Percentiles rank a stretch among this genome's conserved stretches.
Evolutionary conservation across 202 grass and related monocot genomes (phyloP).

Genomic region (Zizania palustris): DNA sequence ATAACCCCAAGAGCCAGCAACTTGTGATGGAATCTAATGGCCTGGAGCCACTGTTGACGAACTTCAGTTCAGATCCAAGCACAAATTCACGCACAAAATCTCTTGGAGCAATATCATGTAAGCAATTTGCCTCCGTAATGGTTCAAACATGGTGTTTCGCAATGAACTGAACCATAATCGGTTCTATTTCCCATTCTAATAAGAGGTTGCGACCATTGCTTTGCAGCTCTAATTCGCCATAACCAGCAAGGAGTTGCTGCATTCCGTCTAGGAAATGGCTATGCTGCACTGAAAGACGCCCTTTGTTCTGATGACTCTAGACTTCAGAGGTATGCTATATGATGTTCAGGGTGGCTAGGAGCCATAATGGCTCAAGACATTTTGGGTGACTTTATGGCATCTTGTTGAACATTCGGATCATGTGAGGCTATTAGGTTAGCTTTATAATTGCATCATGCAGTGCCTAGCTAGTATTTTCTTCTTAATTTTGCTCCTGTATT

Average conservation of each 20-base stretch:
- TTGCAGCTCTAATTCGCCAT: slow-evolving; percentile 75
- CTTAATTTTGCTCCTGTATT: background rate
- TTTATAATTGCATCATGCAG: background rate
- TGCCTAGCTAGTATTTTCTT: background rate
- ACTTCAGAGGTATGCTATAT: slow-evolving; percentile 67
- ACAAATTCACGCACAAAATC: slow-evolving; percentile 76
- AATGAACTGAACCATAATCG: background rate
- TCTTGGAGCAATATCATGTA: slow-evolving; percentile 91
- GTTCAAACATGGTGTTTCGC: background rate
- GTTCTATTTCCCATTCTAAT: slow-evolving; percentile 14
- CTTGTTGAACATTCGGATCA: background rate
- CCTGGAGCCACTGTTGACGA: slow-evolving; percentile 77
- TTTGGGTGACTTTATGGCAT: background rate
- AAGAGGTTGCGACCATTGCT: background rate
- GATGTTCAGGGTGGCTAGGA: background rate
- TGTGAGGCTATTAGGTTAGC: background rate
- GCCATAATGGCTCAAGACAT: background rate
- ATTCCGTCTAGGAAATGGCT: slow-evolving; percentile 87
- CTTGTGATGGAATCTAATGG: slow-evolving; percentile 88
- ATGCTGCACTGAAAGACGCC: slow-evolving; percentile 80
- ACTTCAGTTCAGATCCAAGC: slow-evolving; percentile 77
- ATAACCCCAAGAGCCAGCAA: slow-evolving; percentile 88
- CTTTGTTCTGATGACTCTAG: slow-evolving; percentile 76
- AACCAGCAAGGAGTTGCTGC: slow-evolving; percentile 76
- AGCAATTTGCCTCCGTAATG: slow-evolving; percentile 19